Evolutionary conservation across 352 stramenopile species (phyloP).

Genomic region (Ophiocytium majus): DNA sequence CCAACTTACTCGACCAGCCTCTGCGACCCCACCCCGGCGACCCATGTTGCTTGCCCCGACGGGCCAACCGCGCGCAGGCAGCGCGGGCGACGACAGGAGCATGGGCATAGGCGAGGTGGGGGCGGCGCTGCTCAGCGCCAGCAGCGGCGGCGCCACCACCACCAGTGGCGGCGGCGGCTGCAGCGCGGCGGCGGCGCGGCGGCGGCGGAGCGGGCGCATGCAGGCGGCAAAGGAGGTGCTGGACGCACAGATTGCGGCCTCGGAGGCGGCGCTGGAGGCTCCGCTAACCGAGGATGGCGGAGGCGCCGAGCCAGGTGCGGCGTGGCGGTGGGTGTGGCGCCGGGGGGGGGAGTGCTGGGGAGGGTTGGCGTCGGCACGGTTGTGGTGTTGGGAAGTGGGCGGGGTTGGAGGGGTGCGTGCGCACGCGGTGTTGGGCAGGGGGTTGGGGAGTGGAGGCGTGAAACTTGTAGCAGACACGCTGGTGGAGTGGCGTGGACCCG

Average conservation of each 20-base stretch:
- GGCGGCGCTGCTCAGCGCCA: neutral
- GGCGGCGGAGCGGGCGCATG: neutral
- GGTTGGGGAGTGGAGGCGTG: no score
- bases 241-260: neutral
- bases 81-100: neutral
- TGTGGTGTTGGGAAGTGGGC: no score
- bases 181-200: neutral
- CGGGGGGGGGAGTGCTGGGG: no score
- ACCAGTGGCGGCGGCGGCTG: neutral
- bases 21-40: neutral
- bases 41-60: no score
- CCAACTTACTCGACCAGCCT: neutral
- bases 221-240: neutral
- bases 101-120: neutral
- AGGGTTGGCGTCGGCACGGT: no score
- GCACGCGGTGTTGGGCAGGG: no score
- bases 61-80: neutral
- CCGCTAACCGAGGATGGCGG: no score
- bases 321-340: no score
- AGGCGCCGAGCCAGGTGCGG: no score
- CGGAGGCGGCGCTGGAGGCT: neutral
- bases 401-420: no score
- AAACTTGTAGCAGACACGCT: no score
- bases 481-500: no score
- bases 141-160: neutral